Conservation (phyloP, 257 asterid genomes). For the Solanum chiquidenum region DNA sequence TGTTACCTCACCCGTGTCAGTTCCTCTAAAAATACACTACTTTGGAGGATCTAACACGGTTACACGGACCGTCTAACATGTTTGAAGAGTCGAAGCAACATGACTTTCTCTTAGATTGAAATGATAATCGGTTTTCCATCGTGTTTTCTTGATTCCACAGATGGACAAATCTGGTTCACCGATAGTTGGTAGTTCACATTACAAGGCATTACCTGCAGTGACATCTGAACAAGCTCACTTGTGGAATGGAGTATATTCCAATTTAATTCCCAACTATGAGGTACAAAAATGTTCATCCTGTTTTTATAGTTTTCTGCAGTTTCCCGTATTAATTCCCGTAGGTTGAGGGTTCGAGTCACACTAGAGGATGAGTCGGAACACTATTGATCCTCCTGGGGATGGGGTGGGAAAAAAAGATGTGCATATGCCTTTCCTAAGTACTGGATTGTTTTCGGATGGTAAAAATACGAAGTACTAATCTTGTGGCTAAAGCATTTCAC, state of each 20-base stretch:
- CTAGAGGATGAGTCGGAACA: not conserved
- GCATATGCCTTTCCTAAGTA: not conserved
- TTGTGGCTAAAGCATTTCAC: not conserved
- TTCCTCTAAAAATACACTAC: not conserved
- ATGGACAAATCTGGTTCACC: slow-evolving; percentile 11
- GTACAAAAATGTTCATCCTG: not conserved
- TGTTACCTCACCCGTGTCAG: not conserved
- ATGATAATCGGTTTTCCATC: not conserved
- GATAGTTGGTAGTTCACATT: slow-evolving; percentile 12
- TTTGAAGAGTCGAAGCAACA: not conserved
- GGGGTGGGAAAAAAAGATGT: not conserved
- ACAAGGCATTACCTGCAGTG: slow-evolving; percentile 12
- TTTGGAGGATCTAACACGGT: not conserved
- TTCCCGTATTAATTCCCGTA: not conserved
- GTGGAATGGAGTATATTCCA: slow-evolving; percentile 22
- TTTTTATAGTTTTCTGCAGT: not conserved
- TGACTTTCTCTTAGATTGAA: not conserved
- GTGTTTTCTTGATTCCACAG: slow-evolving; percentile 1
- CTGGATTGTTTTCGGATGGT: not conserved
- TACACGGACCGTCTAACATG: not conserved
- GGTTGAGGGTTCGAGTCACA: not conserved
- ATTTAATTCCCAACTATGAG: slow-evolving; percentile 13
- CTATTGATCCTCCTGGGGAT: not conserved
- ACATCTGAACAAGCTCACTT: slow-evolving; percentile 19
- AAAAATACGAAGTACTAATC: not conserved